Evolutionary conservation across 805 yeast genomes (phyloP), one percentile per base, ranked within the genome.

Genomic region (Danielia reshetovae): DNA sequence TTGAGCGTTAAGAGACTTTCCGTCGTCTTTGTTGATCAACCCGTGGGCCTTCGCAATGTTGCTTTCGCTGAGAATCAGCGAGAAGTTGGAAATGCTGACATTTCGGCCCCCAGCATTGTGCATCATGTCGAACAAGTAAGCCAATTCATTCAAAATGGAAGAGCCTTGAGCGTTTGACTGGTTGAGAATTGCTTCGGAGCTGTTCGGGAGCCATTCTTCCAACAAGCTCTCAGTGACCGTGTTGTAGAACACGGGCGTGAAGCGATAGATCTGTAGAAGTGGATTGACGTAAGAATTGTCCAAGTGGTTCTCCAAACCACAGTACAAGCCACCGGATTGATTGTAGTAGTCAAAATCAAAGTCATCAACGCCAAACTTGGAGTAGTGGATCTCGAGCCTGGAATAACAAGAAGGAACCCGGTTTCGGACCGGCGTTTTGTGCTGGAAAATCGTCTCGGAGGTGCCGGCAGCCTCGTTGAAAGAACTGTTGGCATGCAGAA

Each of bases 101-200:
- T 49, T 54, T 24, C 75, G 73, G 0, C 95, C 93, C 10, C 72
- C 61, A 0, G 96, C 87, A 54, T 85, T 85, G 27, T 72, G 72
- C 60, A 90, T 72, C 98, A 93, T 90, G 52, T 94, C 97, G 59
- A 78, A 86, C 10, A 94, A 62, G 43, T 87, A 86, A 0, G 96
- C 98, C 29, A 89, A 62, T 53, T 93, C 97, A 31, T 85, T 79
- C 18, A 88, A 59, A 3, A 89, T 55, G 2, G 84, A 77, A 1
- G 71, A 61, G 0, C 72, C 71, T 35, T 63, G 67, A 24, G 59
- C 62, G 32, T 65, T 65, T 18, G 52, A 53, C 5, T 43, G 29
- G 5, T 38, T 35, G 6, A 52, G 32, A 4, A 64, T 54, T 2
- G 60, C 50, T 0, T 57, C 57, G 24, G 62, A 55, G 49, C 55